Percentiles rank a stretch among this genome's conserved stretches.
phyloP scores from a whole-genome alignment of 2,329 filamentous ascomycete genomes.

The Proliferodiscus dingleyae region DNA sequence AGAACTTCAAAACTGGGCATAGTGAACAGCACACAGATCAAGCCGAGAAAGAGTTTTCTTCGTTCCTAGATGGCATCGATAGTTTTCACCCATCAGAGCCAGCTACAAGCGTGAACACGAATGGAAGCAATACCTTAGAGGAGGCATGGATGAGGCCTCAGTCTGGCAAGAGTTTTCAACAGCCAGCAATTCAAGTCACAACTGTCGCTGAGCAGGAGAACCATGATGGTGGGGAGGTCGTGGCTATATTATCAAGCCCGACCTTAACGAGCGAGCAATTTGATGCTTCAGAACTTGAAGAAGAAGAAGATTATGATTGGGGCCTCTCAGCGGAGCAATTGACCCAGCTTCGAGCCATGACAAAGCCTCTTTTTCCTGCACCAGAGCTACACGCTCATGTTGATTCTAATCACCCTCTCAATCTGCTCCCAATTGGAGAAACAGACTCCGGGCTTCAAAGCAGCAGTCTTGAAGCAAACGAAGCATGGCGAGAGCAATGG shows the following conservation, averaged over 20 bases:
- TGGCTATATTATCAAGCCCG: slow-evolving; percentile 35
- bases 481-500: slow-evolving; percentile 52
- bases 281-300: slow-evolving; percentile 21
- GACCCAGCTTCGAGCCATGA: slow-evolving; percentile 22
- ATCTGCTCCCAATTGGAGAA: slow-evolving; percentile 19
- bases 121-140: slow-evolving; percentile 7
- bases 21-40: slow-evolving; percentile 20
- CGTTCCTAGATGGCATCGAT: slow-evolving; percentile 27
- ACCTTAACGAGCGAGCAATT: slow-evolving; percentile 19
- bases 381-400: slow-evolving; percentile 14
- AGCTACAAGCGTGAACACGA: not conserved
- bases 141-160: slow-evolving; percentile 21
- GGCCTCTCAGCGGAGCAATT: slow-evolving; percentile 25
- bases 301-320: slow-evolving; percentile 26
- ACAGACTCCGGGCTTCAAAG: not conserved
- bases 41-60: slow-evolving; percentile 28
- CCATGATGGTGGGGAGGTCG: slow-evolving; percentile 38
- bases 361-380: slow-evolving; percentile 21
- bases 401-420: slow-evolving; percentile 18
- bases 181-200: not conserved
- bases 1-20: slow-evolving; percentile 19
- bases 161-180: not conserved
- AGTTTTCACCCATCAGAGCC: slow-evolving; percentile 22
- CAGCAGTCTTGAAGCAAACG: slow-evolving; percentile 18
- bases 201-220: slow-evolving; percentile 23